These are phyloP conservation scores for Aphanomyces cochlioides DNA, from an alignment of 352 stramenopile genomes.

Conservation along the genomic window DNA sequence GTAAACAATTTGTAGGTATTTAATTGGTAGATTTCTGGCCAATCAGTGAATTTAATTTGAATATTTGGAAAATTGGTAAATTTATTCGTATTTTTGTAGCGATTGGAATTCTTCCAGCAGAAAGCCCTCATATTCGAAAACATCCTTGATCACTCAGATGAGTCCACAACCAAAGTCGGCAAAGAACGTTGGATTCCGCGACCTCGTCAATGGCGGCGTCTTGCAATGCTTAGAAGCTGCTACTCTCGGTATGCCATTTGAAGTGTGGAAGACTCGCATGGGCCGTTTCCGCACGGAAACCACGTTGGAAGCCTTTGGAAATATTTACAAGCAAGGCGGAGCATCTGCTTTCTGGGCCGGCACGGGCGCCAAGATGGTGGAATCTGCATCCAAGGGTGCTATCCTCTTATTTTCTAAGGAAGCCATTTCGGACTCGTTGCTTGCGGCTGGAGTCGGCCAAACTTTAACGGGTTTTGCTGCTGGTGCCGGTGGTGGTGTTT, in stretches of 20 bases:
- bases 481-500: conserved; percentile 79
- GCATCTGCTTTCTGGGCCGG: conserved; percentile 83
- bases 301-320: conserved; percentile 79
- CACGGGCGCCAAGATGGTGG: conserved; percentile 89
- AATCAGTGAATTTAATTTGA: no score
- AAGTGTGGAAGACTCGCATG: conserved; percentile 93
- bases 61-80: no score
- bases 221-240: conserved; percentile 87
- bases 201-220: conserved; percentile 76
- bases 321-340: conserved; percentile 84
- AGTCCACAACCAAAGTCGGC: conserved; percentile 52
- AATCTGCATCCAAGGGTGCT: conserved; percentile 85
- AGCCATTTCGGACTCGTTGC: conserved; percentile 75
- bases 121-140: conserved; percentile 17
- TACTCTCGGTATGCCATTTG: conserved; percentile 88
- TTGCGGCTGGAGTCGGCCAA: conserved; percentile 60
- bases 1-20: no score
- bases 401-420: conserved; percentile 90
- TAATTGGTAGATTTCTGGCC: no score
- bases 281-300: conserved; percentile 79
- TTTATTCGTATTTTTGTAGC: no score
- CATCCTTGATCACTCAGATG: conserved; percentile 35
- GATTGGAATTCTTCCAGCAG: no score
- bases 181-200: conserved; percentile 77
- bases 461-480: conserved; percentile 72